phyloP scores from a whole-genome alignment of 441 rosid genomes.

The Monsonia emarginata region DNA sequence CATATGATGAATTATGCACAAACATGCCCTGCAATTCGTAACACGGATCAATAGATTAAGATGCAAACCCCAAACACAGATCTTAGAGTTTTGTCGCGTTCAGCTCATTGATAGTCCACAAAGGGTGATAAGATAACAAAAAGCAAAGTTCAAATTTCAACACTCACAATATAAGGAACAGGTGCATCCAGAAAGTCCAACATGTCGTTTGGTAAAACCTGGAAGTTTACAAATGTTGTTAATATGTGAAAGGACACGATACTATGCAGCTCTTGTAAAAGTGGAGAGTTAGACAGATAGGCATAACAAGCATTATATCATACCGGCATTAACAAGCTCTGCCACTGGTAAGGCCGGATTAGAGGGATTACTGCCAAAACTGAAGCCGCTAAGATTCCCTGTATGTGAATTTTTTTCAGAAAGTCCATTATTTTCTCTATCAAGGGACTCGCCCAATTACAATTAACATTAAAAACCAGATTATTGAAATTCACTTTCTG shows the following conservation, averaged over 20 bases:
- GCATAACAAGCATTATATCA: not conserved
- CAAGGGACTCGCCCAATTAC: not conserved
- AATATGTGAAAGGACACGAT: conserved; percentile 7
- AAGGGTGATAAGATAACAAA: not conserved
- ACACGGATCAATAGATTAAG: not conserved
- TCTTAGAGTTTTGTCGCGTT: not conserved
- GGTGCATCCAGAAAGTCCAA: conserved; percentile 72
- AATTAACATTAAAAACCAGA: conserved; percentile 2
- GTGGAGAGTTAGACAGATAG: not conserved
- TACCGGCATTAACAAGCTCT: conserved; percentile 94
- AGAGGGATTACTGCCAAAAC: conserved; percentile 70
- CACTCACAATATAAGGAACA: conserved; percentile 68
- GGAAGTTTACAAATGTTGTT: conserved; percentile 22
- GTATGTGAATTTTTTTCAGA: conserved; percentile 18
- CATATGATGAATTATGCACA: not conserved
- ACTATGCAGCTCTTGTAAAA: not conserved
- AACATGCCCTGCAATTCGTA: not conserved
- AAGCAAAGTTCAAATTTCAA: not conserved
- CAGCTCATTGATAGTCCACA: not conserved
- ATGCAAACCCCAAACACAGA: not conserved
- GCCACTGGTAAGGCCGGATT: conserved; percentile 93
- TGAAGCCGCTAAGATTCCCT: conserved; percentile 84
- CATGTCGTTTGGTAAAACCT: conserved; percentile 76
- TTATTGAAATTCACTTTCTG: not conserved
- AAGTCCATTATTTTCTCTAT: not conserved